Evolutionary conservation across 352 stramenopile genomes (phyloP).

Genomic region (Pythium pyrilobum): DNA sequence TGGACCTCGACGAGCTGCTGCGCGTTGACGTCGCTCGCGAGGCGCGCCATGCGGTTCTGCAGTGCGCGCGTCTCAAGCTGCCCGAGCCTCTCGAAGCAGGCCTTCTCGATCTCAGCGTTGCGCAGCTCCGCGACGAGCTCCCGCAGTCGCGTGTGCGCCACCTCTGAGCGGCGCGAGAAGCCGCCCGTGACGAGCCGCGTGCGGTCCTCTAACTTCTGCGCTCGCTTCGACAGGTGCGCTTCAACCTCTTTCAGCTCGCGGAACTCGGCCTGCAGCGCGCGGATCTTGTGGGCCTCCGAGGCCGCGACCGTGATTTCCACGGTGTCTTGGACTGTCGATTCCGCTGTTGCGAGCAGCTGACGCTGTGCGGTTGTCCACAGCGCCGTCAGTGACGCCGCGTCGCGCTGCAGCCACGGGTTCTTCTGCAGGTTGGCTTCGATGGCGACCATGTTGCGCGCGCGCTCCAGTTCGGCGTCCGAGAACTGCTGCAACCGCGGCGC

Average conservation of each 20-base stretch:
- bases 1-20: constrained; percentile 73
- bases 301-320: constrained; percentile 43
- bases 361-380: constrained; percentile 41
- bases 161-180: constrained; percentile 40
- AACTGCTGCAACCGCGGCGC: constrained; percentile 36
- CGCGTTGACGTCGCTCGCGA: constrained; percentile 70
- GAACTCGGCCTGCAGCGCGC: constrained; percentile 53
- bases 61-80: constrained; percentile 51
- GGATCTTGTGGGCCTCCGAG: constrained; percentile 35
- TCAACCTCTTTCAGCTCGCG: constrained; percentile 60
- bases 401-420: constrained; percentile 36
- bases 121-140: constrained; percentile 36
- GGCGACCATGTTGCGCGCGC: constrained; percentile 68
- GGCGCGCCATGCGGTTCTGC: constrained; percentile 48
- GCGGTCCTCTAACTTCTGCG: constrained; percentile 72
- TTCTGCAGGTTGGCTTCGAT: constrained; percentile 60
- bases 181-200: constrained; percentile 57
- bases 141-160: constrained; percentile 30
- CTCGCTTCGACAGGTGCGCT: constrained; percentile 52
- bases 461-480: constrained; percentile 56
- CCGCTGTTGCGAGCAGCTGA: constrained; percentile 28
- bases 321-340: not conserved
- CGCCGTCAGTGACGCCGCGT: constrained; percentile 11
- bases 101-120: constrained; percentile 59
- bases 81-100: constrained; percentile 59